These are phyloP conservation scores for Marasmius oreades DNA, from an alignment of 1,284 basidiomycete species.

Conservation along the genomic window DNA sequence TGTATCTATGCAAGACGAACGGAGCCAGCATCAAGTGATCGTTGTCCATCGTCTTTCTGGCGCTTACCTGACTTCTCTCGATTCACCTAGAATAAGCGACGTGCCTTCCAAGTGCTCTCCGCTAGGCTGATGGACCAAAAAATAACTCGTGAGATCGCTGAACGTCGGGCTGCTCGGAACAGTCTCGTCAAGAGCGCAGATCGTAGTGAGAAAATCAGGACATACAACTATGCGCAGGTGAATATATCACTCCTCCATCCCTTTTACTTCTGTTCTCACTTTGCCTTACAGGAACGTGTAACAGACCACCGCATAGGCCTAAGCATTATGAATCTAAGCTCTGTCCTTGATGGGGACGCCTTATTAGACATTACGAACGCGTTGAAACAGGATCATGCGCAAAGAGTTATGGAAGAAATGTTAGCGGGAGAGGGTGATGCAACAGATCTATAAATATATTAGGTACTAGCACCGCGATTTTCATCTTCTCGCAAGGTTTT, in stretches of 20 bases:
- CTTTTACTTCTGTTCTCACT: not conserved
- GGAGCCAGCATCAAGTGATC: slow-evolving; percentile 88
- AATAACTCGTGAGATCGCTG: slow-evolving; percentile 65
- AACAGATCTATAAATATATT: too few species aligned
- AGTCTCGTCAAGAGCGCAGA: slow-evolving; percentile 79
- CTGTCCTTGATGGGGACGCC: slow-evolving; percentile 78
- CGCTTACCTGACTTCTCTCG: not conserved
- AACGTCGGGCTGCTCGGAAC: slow-evolving; percentile 65
- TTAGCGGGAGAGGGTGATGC: slow-evolving; percentile 24
- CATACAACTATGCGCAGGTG: slow-evolving; percentile 90
- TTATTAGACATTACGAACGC: slow-evolving; percentile 63
- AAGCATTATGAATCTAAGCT: slow-evolving; percentile 69
- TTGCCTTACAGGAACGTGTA: slow-evolving; percentile 66
- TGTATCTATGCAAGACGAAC: slow-evolving; percentile 98
- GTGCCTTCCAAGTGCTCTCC: slow-evolving; percentile 84
- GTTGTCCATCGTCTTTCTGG: not conserved
- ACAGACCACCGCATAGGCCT: slow-evolving; percentile 89
- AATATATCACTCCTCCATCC: slow-evolving; percentile 13
- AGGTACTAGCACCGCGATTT: not conserved
- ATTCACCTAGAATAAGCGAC: slow-evolving; percentile 68
- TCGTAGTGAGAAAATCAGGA: slow-evolving; percentile 89
- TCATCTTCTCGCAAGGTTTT: not conserved
- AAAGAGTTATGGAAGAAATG: slow-evolving; percentile 66
- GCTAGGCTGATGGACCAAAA: slow-evolving; percentile 82
- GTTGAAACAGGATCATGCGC: slow-evolving; percentile 62